phyloP scores from a whole-genome alignment of 345 rosid genomes.

The Eucalyptus sp. region DNA sequence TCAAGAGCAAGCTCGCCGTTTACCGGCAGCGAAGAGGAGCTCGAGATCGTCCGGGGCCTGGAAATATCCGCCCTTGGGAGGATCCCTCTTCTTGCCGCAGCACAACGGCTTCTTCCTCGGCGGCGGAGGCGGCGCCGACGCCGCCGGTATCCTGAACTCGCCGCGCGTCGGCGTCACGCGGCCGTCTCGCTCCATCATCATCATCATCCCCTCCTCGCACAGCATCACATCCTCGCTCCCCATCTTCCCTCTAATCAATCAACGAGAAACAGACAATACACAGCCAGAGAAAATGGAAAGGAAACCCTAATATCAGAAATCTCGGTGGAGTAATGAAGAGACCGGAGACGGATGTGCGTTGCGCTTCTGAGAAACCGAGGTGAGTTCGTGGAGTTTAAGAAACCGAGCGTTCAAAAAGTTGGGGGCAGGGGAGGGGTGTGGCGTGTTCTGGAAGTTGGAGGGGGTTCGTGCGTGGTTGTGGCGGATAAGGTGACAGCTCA shows the following conservation, averaged over 20 bases:
- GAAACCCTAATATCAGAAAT: neutral
- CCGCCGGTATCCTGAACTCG: constrained; percentile 11
- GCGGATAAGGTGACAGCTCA: neutral
- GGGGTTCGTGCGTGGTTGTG: neutral
- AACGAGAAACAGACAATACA: neutral
- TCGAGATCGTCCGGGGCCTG: constrained; percentile 22
- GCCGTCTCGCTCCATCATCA: neutral
- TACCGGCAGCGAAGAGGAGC: constrained; percentile 1
- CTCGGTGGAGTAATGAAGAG: neutral
- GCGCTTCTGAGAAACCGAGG: neutral
- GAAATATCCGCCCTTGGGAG: constrained; percentile 14
- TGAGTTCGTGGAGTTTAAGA: neutral
- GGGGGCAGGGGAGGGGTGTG: neutral
- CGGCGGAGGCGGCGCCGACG: constrained; percentile 7
- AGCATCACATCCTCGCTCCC: neutral
- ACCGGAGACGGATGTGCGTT: neutral
- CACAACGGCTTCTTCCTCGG: constrained; percentile 19
- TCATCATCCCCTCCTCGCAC: neutral
- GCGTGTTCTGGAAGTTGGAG: neutral
- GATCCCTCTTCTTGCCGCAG: constrained; percentile 6
- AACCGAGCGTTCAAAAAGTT: neutral
- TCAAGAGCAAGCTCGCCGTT: neutral
- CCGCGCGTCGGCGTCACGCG: constrained; percentile 15
- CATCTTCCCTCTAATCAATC: neutral
- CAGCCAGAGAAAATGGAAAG: neutral